Conservation (phyloP, 2,329 filamentous ascomycete genomes). For the Paraphoma sp. region DNA sequence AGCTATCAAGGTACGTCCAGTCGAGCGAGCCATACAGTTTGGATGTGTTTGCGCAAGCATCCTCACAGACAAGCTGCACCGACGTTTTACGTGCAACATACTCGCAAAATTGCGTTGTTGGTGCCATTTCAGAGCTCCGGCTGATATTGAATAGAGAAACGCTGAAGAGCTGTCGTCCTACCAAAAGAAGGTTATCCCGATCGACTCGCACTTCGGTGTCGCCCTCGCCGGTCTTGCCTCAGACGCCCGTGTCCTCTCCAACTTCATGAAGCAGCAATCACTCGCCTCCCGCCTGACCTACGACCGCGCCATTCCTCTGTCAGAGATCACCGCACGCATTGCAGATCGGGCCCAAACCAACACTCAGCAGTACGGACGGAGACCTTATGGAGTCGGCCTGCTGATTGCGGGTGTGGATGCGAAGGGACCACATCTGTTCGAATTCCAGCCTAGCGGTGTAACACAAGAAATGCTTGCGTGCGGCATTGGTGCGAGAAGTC, state of each 20-base stretch:
- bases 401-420: slow-evolving; percentile 94
- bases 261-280: slow-evolving; percentile 99
- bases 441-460: slow-evolving; percentile 96
- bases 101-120: not conserved
- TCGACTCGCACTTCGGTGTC: slow-evolving; percentile 94
- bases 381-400: slow-evolving; percentile 93
- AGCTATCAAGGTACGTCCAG: slow-evolving; percentile 82
- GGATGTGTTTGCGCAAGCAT: not conserved
- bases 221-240: slow-evolving; percentile 96
- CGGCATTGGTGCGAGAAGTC: slow-evolving; percentile 92
- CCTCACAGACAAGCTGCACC: not conserved
- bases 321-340: slow-evolving; percentile 88
- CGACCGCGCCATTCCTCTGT: slow-evolving; percentile 89
- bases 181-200: slow-evolving; percentile 98
- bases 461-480: slow-evolving; percentile 97
- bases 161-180: slow-evolving; percentile 99
- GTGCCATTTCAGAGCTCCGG: slow-evolving; percentile 6
- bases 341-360: slow-evolving; percentile 97
- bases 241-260: slow-evolving; percentile 97
- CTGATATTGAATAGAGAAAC: slow-evolving; percentile 72
- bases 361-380: slow-evolving; percentile 96
- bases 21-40: not conserved
- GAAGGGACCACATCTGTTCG: slow-evolving; percentile 92
- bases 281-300: slow-evolving; percentile 95
- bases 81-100: not conserved